phyloP scores from a whole-genome alignment of 139 green algal species.

The Picochlorum costavermella region DNA sequence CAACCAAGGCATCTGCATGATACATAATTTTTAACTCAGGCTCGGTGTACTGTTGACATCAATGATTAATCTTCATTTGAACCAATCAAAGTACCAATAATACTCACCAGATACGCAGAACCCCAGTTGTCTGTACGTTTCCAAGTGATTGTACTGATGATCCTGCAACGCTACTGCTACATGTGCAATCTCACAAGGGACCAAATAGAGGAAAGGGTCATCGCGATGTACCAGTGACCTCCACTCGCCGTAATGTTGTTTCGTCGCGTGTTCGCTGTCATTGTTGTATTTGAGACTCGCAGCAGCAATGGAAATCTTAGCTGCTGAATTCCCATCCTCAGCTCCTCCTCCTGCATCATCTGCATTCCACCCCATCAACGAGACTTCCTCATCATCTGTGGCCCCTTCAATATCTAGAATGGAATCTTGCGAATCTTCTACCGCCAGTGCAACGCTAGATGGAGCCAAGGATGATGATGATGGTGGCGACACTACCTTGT shows the following conservation, averaged over 20 bases:
- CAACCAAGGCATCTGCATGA: neutral
- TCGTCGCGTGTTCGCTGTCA: neutral
- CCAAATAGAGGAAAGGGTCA: slow-evolving; percentile 3
- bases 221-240: slow-evolving; percentile 1
- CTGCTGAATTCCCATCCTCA: slow-evolving; percentile 3
- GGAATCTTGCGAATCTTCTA: neutral
- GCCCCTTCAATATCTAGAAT: slow-evolving; percentile 2
- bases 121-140: slow-evolving; percentile 3
- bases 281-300: neutral
- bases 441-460: neutral
- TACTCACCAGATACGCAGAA: neutral
- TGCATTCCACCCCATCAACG: too few species aligned
- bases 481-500: too few species aligned
- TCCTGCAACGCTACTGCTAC: slow-evolving; percentile 1
- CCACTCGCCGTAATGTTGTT: neutral
- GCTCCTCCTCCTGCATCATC: too few species aligned
- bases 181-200: slow-evolving; percentile 1
- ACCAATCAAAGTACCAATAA: neutral
- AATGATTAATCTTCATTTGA: neutral
- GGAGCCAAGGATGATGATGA: neutral
- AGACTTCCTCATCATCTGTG: too few species aligned
- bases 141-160: slow-evolving; percentile 7
- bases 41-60: neutral
- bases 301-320: slow-evolving; percentile 1
- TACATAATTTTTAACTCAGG: too few species aligned